Evolutionary conservation across 106 monocot species (phyloP), one percentile per base, ranked within the genome.

Genomic region (Phalaenopsis equestris): DNA sequence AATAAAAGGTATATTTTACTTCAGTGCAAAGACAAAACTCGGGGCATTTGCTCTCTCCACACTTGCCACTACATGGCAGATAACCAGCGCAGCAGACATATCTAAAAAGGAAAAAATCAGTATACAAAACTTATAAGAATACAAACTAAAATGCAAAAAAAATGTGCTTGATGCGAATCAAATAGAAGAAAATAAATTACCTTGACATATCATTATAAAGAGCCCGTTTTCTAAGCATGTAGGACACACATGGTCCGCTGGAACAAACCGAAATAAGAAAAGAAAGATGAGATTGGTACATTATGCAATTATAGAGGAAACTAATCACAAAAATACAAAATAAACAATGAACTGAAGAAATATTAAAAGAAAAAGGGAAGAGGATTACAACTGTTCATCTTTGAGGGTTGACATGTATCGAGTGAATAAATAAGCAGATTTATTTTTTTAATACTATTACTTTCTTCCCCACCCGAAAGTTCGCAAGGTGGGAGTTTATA

Each of bases 161-260:
- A 70, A 11, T 1, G n/a, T 17, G 75, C 38, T 56, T 4, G 80
- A 46, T 37, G 14, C 55, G 64, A 67, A 77, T 41, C 10, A 81
- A 72, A 73, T 11, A 47, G 19, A 67, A 39, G 52, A 42, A 41
- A 61, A 21, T 11, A n/a, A 72, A 15, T 64, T 87, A 98, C 97
- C 97, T 98, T 77, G 97, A 94, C 97, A 98, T 98, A 82, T 94
- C 97, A 89, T 98, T 92, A 57, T 98, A 94, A 75, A 98, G 89
- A 81, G 97, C 97, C n/a, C 97, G 83, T 80, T 94, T 98, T 30
- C 97, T 94, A 52, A 94, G 97, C 87, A 94, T 89, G 85, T 94
- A 98, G n/a, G 97, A 98, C 21, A 94, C 91, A 80, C 97, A 98
- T 47, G 97, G 97, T 15, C 85, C 94, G 75, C 97, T 98, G 77